Base-by-base conservation (phyloP, 73 alveolate species). In the Paramecium bursaria region DNA sequence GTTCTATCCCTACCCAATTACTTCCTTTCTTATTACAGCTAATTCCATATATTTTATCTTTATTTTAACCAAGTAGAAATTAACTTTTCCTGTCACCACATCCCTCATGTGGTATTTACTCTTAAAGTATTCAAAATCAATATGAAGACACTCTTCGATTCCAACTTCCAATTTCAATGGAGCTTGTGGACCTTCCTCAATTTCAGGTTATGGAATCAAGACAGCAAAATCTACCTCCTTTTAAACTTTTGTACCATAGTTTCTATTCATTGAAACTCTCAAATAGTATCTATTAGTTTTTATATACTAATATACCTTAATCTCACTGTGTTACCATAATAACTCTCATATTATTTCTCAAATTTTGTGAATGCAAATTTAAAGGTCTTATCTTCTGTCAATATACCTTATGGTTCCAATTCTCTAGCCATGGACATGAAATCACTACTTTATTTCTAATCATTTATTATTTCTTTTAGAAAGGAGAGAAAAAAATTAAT, bases 11-110 rank as follows among this genome's bases (percentile, higher is more conserved):
- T 54, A 39, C 22, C 90, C 52, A 15, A 74, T 52, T 50, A 92
- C 92, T 74, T 93, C 99, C 90, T 95, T 92, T 52, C 98, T 88
- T 22, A 98, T 92, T 55, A 98, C 94, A 25, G 92, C 95, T 33
- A 98, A 93, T 92, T 98, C 99, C 99, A 98, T 98, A 89, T 95
- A 97, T 92, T 98, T 98, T 86, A 98, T 96, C 93, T 97, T 98
- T 88, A 98, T 97, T 35, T 98, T 90, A 53, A 98, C 99, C 79
- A 96, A 91, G 86, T 94, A 94, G 92, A 98, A 98, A 57, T 95
- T 73, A 21, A 95, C 99, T 91, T 94, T 98, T 79, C 99, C 99
- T 48, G 88, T 73, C 48, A 95, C 90, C 47, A 94, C 92, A 77
- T 97, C 99, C 92, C 95, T 97, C 86, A 98, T 39, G 77, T 96